phyloP scores from a whole-genome alignment of 495 filamentous ascomycete species.

The Talaromyces ruber region DNA sequence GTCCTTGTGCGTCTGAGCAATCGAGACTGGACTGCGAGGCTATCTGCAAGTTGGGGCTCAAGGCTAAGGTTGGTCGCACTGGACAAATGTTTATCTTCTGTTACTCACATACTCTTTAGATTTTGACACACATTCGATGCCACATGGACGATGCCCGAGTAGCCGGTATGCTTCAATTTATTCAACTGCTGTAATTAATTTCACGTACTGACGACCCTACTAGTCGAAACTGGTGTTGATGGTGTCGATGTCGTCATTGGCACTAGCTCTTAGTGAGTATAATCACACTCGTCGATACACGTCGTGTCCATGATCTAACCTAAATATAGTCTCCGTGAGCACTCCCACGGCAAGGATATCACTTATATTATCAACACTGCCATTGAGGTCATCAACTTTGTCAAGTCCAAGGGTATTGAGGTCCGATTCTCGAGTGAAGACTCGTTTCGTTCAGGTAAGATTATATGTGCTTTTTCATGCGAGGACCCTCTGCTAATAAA shows the following conservation, averaged over 20 bases:
- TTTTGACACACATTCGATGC: constrained; percentile 79
- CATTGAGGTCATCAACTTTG: constrained; percentile 87
- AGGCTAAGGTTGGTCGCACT: constrained; percentile 49
- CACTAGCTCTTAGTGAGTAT: constrained; percentile 60
- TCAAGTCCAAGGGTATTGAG: constrained; percentile 86
- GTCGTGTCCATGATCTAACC: background rate
- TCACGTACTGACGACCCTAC: background rate
- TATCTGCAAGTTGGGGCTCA: constrained; percentile 88
- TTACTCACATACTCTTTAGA: constrained; percentile 26
- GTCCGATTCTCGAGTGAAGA: constrained; percentile 73
- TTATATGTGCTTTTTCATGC: background rate
- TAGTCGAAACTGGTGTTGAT: constrained; percentile 73
- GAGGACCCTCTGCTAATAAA: background rate
- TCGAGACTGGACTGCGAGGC: constrained; percentile 72
- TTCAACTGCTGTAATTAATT: background rate
- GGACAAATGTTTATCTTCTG: background rate
- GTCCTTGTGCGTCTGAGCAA: constrained; percentile 73
- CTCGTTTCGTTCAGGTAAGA: constrained; percentile 57
- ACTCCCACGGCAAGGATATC: constrained; percentile 94
- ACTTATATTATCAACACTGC: constrained; percentile 84
- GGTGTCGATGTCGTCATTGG: constrained; percentile 88
- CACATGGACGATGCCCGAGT: constrained; percentile 88
- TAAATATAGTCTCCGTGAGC: constrained; percentile 56
- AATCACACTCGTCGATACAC: background rate
- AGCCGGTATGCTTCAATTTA: constrained; percentile 28